Evolutionary conservation across 768 basidiomycete genomes (phyloP), one percentile per base, ranked within the genome.

Genomic region (Paxillus rubicundulus): DNA sequence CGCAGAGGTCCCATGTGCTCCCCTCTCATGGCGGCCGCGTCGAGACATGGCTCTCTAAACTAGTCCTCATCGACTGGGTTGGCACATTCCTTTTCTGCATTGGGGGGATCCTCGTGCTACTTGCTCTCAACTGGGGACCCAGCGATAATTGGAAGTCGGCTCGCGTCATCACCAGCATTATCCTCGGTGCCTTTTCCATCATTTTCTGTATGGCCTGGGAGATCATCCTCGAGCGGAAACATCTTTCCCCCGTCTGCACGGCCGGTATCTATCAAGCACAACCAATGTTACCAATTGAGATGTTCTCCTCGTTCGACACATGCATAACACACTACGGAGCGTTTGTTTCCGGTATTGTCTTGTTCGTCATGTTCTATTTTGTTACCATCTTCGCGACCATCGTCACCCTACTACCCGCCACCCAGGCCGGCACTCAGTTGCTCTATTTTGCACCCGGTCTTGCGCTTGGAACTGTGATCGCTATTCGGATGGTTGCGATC

Each of bases 281-380:
- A 18, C 75, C 77, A 20, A 78, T 79, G 71, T 57, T 82, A 21
- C 80, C 80, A 9, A 61, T 79, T 17, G 70, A 68, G 33, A 45
- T 81, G 24, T 78, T 81, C 66, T 62, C 62, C 13, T 72, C 70
- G 3, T 24, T 24, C 24, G 24, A 24, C 24, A 24, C 3, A 2
- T 24, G 24, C 24, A 6, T 24, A 24, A 24, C 4, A 24, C 24
- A 24, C 4, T 24, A 24, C 24, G 24, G 2, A 24, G 24, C 24
- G 24, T 24, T 24, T 24, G 24, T 24, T 24, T 2, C 24, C 24
- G 24, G 24, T 24, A 24, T 24, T 24, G 70, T 81, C 52, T 74
- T 75, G 71, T 65, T 79, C 52, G 77, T 77, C 45, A 74, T 75
- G 70, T 79, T 81, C 62, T 82, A 82, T 60, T 80, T 82, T 54